A percentile compares a stretch with the other conserved stretches of the same genome.
Evolutionary conservation across 1,284 basidiomycete species (phyloP).

Genomic region (Sporisorium sorghi): DNA sequence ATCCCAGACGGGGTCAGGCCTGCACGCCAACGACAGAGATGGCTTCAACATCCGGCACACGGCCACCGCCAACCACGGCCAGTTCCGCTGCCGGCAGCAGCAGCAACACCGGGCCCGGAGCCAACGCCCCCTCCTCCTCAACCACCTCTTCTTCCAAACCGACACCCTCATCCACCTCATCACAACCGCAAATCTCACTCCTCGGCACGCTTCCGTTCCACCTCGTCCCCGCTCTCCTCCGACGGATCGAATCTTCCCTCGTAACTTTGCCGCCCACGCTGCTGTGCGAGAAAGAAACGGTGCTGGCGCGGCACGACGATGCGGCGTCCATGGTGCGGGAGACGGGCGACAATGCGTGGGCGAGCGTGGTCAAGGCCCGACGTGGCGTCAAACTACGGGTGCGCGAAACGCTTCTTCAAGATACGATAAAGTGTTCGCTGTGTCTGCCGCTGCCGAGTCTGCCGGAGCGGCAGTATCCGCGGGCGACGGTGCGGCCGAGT

Average conservation of each 20-base stretch:
- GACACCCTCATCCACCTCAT: constrained; percentile 1
- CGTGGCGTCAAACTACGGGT: constrained; percentile 35
- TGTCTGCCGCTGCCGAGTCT: constrained; percentile 31
- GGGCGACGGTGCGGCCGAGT: constrained; percentile 36
- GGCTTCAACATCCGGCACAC: constrained; percentile 11
- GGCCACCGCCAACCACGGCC: not conserved
- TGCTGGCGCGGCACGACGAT: constrained; percentile 43
- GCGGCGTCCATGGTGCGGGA: constrained; percentile 34
- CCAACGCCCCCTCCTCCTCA: constrained; percentile 20
- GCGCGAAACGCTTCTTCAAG: constrained; percentile 14
- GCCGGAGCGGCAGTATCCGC: constrained; percentile 43
- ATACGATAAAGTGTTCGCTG: constrained; percentile 25
- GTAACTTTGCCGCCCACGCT: constrained; percentile 15
- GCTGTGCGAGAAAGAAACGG: constrained; percentile 39
- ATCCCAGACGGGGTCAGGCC: not conserved
- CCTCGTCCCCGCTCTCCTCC: constrained; percentile 21
- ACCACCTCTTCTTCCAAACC: constrained; percentile 18
- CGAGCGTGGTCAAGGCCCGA: constrained; percentile 38
- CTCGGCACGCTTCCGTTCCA: constrained; percentile 37
- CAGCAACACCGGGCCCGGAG: not conserved
- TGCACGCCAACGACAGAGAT: constrained; percentile 1
- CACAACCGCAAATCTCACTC: constrained; percentile 40
- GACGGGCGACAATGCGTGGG: constrained; percentile 53
- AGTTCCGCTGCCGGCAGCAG: not conserved
- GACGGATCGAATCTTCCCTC: constrained; percentile 24